Conservation (phyloP, 1,284 basidiomycete species). For the Pseudozyma sp. region DNA sequence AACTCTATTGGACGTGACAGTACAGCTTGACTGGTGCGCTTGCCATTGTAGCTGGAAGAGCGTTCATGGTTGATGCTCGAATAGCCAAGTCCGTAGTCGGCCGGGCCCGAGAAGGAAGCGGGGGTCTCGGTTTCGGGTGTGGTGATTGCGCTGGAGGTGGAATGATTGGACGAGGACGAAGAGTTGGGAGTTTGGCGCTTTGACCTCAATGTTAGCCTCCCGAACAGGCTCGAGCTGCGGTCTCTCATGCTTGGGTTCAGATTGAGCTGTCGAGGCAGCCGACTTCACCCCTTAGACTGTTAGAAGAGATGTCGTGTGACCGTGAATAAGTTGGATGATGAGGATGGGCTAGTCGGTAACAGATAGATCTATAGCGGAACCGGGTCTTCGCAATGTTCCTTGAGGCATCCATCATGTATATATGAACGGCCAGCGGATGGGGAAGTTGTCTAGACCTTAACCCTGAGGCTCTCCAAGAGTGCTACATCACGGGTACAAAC, state of each 20-base stretch:
- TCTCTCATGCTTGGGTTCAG: constrained; percentile 19
- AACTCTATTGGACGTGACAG: constrained; percentile 16
- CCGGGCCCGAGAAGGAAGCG: constrained; percentile 20
- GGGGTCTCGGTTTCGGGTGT: constrained; percentile 13
- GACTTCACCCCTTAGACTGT: too few species aligned
- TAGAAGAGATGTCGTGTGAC: background rate
- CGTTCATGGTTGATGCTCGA: constrained; percentile 43
- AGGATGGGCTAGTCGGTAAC: too few species aligned
- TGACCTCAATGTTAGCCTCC: constrained; percentile 25
- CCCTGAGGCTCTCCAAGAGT: too few species aligned
- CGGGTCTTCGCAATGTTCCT: too few species aligned
- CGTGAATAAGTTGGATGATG: too few species aligned
- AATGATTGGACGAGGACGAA: constrained; percentile 10
- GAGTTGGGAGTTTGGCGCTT: constrained; percentile 16
- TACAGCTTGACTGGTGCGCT: constrained; percentile 11
- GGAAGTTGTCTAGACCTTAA: too few species aligned
- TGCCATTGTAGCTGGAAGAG: constrained; percentile 14
- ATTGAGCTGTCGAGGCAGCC: background rate
- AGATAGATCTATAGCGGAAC: too few species aligned
- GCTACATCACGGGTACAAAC: too few species aligned
- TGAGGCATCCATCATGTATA: too few species aligned
- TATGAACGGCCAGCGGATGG: too few species aligned
- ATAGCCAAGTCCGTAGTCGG: constrained; percentile 40
- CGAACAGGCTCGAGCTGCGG: constrained; percentile 32
- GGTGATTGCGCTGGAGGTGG: constrained; percentile 6